Evolutionary conservation across 2,329 filamentous ascomycete species (phyloP).

Genomic region (Sclerotinia spermophila): DNA sequence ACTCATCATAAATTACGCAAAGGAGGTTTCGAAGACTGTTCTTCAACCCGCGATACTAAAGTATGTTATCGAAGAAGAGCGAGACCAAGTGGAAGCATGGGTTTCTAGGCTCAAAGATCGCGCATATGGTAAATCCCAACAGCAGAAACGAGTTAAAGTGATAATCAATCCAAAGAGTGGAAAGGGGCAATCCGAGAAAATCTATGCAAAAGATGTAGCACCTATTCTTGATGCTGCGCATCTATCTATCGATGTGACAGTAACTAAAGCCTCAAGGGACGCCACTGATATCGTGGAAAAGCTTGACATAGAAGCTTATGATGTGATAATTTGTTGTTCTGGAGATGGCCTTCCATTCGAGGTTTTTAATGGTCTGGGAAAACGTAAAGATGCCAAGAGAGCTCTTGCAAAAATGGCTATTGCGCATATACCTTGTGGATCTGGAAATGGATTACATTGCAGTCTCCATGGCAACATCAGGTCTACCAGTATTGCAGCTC

Average conservation of each 20-base stretch:
- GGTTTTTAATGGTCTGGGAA: constrained; percentile 85
- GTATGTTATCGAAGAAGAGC: constrained; percentile 42
- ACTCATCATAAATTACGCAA: constrained; percentile 19
- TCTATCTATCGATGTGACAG: constrained; percentile 70
- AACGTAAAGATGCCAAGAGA: constrained; percentile 65
- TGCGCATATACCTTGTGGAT: constrained; percentile 82
- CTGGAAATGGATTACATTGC: constrained; percentile 84
- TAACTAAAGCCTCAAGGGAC: constrained; percentile 68
- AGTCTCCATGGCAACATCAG: constrained; percentile 70
- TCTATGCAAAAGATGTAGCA: constrained; percentile 69
- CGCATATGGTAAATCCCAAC: constrained; percentile 65
- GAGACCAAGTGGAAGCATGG: constrained; percentile 47
- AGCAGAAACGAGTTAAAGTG: constrained; percentile 74
- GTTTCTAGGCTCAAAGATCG: constrained; percentile 57
- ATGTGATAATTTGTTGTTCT: constrained; percentile 81
- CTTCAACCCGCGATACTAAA: constrained; percentile 33
- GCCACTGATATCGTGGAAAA: constrained; percentile 72
- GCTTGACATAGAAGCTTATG: constrained; percentile 72
- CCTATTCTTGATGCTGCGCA: constrained; percentile 78
- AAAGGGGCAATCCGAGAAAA: constrained; percentile 65
- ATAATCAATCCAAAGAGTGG: constrained; percentile 87
- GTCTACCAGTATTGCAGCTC: constrained; percentile 59
- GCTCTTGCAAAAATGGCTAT: constrained; percentile 75
- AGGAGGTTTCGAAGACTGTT: constrained; percentile 7
- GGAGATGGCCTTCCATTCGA: constrained; percentile 89